A percentile compares a stretch with the other conserved stretches of the same genome.
phyloP scores from a whole-genome alignment of 2,329 filamentous ascomycete genomes.

The Penicillium sp. region DNA sequence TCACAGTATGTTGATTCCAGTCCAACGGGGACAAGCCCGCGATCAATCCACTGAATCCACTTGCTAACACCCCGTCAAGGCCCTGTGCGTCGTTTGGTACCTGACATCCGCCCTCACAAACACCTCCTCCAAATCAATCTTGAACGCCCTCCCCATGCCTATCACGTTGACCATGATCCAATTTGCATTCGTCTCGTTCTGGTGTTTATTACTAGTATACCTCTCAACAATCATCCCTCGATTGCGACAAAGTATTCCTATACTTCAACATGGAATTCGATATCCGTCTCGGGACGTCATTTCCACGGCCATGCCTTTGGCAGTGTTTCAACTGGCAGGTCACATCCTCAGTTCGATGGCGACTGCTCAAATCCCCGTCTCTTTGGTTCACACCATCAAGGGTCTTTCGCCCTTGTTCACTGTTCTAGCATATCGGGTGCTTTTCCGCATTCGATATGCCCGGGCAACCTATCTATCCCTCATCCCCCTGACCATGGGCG shows the following conservation, averaged over 20 bases:
- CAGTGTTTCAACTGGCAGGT: slow-evolving; percentile 87
- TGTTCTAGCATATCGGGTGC: slow-evolving; percentile 84
- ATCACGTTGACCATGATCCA: slow-evolving; percentile 90
- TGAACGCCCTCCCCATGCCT: slow-evolving; percentile 86
- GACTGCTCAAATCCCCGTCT: slow-evolving; percentile 92
- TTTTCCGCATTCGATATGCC: slow-evolving; percentile 88
- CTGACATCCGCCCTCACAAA: slow-evolving; percentile 93
- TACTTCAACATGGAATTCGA: slow-evolving; percentile 80
- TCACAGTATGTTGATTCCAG: slow-evolving; percentile 66
- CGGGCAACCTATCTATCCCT: slow-evolving; percentile 83
- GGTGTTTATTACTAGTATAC: slow-evolving; percentile 79
- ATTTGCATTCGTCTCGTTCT: slow-evolving; percentile 87
- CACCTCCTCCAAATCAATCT: slow-evolving; percentile 94
- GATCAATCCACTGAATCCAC: slow-evolving; percentile 67
- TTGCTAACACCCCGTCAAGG: slow-evolving; percentile 64
- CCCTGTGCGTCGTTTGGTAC: slow-evolving; percentile 90
- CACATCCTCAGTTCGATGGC: slow-evolving; percentile 93
- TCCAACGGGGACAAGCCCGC: not conserved
- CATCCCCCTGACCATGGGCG: slow-evolving; percentile 88
- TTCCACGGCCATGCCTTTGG: slow-evolving; percentile 83
- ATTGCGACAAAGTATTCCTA: slow-evolving; percentile 71
- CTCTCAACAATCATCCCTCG: slow-evolving; percentile 71
- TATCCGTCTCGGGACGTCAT: slow-evolving; percentile 79
- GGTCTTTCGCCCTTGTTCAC: slow-evolving; percentile 94
- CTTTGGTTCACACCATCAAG: slow-evolving; percentile 97